Base-by-base conservation (phyloP, 1,139 yeast genomes). In the Pichia sp. region DNA sequence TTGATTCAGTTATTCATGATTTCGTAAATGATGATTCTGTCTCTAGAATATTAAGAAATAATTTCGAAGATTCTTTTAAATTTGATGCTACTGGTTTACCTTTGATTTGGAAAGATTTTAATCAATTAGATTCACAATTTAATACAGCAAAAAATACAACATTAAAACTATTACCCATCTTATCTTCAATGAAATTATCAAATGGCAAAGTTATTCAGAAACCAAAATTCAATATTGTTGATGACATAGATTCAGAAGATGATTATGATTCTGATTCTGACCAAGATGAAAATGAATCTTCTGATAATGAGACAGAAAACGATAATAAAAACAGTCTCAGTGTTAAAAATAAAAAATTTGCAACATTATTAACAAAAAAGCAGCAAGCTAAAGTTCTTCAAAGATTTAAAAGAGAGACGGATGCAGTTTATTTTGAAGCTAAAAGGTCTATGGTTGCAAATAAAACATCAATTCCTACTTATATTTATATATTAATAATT, bases 61-160 rank as follows among this genome's bases (percentile, higher is more conserved):
- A 78, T 53, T 92, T 92, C 67, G 97, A 90, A 59, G 87, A 83
- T 52, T 71, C 70, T 48, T 92, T 92, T 69, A 75, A 94, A 57
- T 92, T 86, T 64, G 96, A 89, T 65, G 81, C 76, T 43, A 50
- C 53, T 26, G 95, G 94, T 5, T 69, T 88, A 39, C 98, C 98
- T 6, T 76, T 80, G 46, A 74, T 90, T 43, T 92, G 95, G 84
- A 82, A 80, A 55, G 81, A 81, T 50, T 78, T 83, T 39, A 73
- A 72, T 40, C 95, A 90, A 59, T 77, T 92, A 49, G 95, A 89
- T 53, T 66, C 69, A 3, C 76, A 76, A 31, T 90, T 81, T 59
- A 72, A 73, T 50, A 65, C 68, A 26, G 81, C 96, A 2, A 81
- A 79, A 53, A 73, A 73, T 2, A 64, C 69, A 44, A 80, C 96